Evolutionary conservation across 306 rosid species (phyloP).

Genomic region (Lagenaria siceraria): DNA sequence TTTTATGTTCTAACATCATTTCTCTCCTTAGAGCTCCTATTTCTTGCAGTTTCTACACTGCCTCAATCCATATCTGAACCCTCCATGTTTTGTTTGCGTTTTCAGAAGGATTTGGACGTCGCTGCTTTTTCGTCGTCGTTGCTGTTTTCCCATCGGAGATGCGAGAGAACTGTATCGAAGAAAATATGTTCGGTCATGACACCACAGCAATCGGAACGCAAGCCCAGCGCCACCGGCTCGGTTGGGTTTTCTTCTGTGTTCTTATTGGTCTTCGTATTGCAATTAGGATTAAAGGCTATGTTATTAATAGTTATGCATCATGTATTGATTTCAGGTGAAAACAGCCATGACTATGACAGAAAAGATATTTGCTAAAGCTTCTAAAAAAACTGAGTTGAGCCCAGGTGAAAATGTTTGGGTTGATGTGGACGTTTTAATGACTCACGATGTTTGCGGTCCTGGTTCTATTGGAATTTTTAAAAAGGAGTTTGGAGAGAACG

Average conservation of each 20-base stretch:
- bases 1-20: neutral
- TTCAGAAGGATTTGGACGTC: constrained; percentile 36
- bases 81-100: neutral
- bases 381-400: constrained; percentile 50
- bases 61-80: neutral
- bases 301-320: neutral
- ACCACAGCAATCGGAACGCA: constrained; percentile 70
- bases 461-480: constrained; percentile 90
- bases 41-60: no score
- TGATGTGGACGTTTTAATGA: constrained; percentile 77
- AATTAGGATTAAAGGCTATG: constrained; percentile 7
- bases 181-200: constrained; percentile 49
- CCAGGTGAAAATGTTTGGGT: constrained; percentile 94
- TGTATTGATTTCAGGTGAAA: constrained; percentile 45
- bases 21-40: neutral
- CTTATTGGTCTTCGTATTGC: neutral
- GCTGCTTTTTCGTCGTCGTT: constrained; percentile 30
- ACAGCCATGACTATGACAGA: constrained; percentile 91
- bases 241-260: constrained; percentile 22
- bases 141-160: constrained; percentile 24
- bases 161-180: constrained; percentile 28
- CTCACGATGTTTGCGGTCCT: constrained; percentile 93
- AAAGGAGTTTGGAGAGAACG: constrained; percentile 81
- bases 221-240: constrained; percentile 70
- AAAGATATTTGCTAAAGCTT: constrained; percentile 76